Percentiles rank a stretch among this genome's conserved stretches.
Evolutionary conservation across 257 asterid species (phyloP).

Genomic region (Lycium ferocissimum): DNA sequence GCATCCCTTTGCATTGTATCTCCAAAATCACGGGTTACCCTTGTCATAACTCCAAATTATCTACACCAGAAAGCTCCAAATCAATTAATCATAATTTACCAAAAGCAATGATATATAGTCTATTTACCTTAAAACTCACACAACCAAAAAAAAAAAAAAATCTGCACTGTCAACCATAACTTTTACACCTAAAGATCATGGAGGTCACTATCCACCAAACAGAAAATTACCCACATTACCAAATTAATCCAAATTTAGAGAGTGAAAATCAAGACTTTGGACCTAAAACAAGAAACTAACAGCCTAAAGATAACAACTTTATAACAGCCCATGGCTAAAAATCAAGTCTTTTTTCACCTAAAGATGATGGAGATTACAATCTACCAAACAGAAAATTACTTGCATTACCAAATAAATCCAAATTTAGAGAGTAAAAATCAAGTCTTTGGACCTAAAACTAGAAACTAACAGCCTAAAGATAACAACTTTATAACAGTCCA

Average conservation of each 20-base stretch:
- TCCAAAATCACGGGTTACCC: slow-evolving; percentile 76
- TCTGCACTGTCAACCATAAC: neutral
- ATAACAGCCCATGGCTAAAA: neutral
- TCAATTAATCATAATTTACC: neutral
- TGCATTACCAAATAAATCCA: slow-evolving; percentile 23
- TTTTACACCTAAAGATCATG: neutral
- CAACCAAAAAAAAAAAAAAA: neutral
- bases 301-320: slow-evolving; percentile 24
- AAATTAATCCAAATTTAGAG: neutral
- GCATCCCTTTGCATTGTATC: slow-evolving; percentile 81
- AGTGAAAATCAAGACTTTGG: neutral
- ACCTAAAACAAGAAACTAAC: neutral
- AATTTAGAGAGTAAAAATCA: slow-evolving; percentile 3
- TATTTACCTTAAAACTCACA: slow-evolving; percentile 5
- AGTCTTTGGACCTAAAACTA: slow-evolving; percentile 1
- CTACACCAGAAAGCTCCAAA: neutral
- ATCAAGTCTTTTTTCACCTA: no score
- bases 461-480: slow-evolving; percentile 19
- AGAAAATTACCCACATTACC: neutral
- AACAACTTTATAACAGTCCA: slow-evolving; percentile 25
- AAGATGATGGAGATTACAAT: no score
- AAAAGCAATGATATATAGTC: neutral
- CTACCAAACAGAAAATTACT: neutral
- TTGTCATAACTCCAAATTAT: slow-evolving; percentile 58
- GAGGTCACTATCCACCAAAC: slow-evolving; percentile 25